These are phyloP conservation scores for Xenoacremonium recifei DNA, from an alignment of 2,329 filamentous ascomycete species.

Conservation along the genomic window DNA sequence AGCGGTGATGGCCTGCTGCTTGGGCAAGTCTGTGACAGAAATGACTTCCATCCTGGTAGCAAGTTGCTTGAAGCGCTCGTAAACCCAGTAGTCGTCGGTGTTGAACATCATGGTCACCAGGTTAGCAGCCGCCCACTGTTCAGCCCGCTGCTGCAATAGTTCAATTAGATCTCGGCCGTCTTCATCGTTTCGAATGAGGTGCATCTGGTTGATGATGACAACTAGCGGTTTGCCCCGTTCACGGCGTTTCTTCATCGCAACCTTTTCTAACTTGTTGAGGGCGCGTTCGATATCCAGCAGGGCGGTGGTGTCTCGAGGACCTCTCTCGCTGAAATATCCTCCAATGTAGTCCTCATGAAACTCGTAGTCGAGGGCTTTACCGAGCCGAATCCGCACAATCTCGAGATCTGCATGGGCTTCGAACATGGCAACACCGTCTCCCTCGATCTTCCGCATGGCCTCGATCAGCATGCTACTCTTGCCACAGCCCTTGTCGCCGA, in stretches of 20 bases:
- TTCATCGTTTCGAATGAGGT: slow-evolving; percentile 86
- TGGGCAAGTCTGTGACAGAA: slow-evolving; percentile 79
- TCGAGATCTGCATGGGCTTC: slow-evolving; percentile 94
- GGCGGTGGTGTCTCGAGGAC: slow-evolving; percentile 87
- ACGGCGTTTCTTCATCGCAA: slow-evolving; percentile 71
- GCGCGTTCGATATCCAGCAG: slow-evolving; percentile 94
- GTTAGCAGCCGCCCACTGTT: slow-evolving; percentile 92
- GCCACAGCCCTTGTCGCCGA: slow-evolving; percentile 94
- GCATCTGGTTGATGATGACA: slow-evolving; percentile 92
- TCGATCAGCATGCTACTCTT: slow-evolving; percentile 96
- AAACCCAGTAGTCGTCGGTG: slow-evolving; percentile 98
- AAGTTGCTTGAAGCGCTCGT: slow-evolving; percentile 88
- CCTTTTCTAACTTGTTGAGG: slow-evolving; percentile 97
- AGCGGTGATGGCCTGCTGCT: slow-evolving; percentile 72
- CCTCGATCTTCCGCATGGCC: slow-evolving; percentile 89
- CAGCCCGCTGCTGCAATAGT: slow-evolving; percentile 89
- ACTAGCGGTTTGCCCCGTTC: slow-evolving; percentile 68
- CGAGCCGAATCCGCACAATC: slow-evolving; percentile 88
- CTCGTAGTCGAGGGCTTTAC: slow-evolving; percentile 93
- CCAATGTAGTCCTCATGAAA: slow-evolving; percentile 98
- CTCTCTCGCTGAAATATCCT: slow-evolving; percentile 90
- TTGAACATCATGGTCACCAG: slow-evolving; percentile 93
- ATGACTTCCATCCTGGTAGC: slow-evolving; percentile 95
- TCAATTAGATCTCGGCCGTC: slow-evolving; percentile 93
- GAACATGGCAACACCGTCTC: slow-evolving; percentile 89